Percentiles rank a stretch among this genome's conserved stretches.
Conservation (phyloP, 2,329 filamentous ascomycete genomes). For the Didymella sp. region DNA sequence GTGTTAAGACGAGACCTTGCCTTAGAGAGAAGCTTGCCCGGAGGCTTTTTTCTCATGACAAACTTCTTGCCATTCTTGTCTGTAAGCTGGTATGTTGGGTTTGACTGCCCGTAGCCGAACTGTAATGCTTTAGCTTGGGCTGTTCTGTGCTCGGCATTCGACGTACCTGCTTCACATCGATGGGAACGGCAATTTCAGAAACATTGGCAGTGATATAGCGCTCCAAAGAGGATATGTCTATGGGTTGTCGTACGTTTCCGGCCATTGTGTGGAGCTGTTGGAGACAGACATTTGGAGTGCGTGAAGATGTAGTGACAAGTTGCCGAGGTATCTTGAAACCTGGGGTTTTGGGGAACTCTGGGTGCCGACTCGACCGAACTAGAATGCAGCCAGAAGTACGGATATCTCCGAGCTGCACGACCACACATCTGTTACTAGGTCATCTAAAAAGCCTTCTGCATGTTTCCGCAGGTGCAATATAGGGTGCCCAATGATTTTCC, state of each 20-base stretch:
- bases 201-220: slow-evolving; percentile 78
- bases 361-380: slow-evolving; percentile 12
- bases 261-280: slow-evolving; percentile 66
- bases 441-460: neutral
- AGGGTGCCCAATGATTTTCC: too few species aligned
- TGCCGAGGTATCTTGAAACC: slow-evolving; percentile 15
- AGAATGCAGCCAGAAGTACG: neutral
- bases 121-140: slow-evolving; percentile 49
- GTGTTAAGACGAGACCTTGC: slow-evolving; percentile 4
- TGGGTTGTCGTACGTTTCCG: slow-evolving; percentile 85
- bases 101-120: slow-evolving; percentile 98
- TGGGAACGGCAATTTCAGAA: slow-evolving; percentile 80
- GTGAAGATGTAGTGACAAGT: slow-evolving; percentile 14
- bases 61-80: slow-evolving; percentile 72
- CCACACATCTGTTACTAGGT: neutral
- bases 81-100: slow-evolving; percentile 93
- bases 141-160: neutral
- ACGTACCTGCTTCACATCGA: slow-evolving; percentile 85
- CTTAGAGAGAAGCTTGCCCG: slow-evolving; percentile 83
- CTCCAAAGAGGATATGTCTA: slow-evolving; percentile 81
- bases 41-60: slow-evolving; percentile 97
- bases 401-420: neutral
- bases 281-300: slow-evolving; percentile 24
- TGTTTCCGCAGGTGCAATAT: too few species aligned
- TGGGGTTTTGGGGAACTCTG: slow-evolving; percentile 9